A percentile compares a stretch with the other conserved stretches of the same genome.
These are phyloP conservation scores for Endogone sp. DNA, from an alignment of 192 early-diverging fungal species.

Conservation along the genomic window DNA sequence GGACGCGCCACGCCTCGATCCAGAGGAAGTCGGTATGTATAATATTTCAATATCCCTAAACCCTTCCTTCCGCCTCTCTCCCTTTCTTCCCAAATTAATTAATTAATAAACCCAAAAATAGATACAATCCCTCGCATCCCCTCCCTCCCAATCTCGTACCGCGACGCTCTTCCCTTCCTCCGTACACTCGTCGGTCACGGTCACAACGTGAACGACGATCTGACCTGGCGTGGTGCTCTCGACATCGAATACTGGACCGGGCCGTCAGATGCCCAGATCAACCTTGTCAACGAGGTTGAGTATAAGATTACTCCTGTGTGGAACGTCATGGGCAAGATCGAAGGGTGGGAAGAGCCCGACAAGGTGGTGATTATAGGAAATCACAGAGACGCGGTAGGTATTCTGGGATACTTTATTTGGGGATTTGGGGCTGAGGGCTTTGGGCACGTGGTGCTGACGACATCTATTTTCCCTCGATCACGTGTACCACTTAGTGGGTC, in stretches of 20 bases:
- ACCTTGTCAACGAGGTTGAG: slow-evolving; percentile 49
- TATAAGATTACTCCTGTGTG: slow-evolving; percentile 54
- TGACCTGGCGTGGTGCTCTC: neutral
- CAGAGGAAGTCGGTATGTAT: slow-evolving; percentile 21
- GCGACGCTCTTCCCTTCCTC: slow-evolving; percentile 58
- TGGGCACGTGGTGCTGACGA: no score
- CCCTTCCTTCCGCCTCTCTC: no score
- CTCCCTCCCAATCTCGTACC: slow-evolving; percentile 59
- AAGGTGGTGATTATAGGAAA: slow-evolving; percentile 42
- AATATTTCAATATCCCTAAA: no score
- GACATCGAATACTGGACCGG: slow-evolving; percentile 56
- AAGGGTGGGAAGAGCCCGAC: slow-evolving; percentile 52
- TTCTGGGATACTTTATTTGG: no score
- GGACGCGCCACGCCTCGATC: slow-evolving; percentile 47
- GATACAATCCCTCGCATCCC: slow-evolving; percentile 52
- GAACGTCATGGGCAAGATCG: slow-evolving; percentile 64
- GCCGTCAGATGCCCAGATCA: slow-evolving; percentile 45
- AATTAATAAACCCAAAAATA: no score
- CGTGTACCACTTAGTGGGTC: neutral
- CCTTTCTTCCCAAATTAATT: no score
- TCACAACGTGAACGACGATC: neutral
- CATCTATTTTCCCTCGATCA: neutral
- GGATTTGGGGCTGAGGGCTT: slow-evolving; percentile 52
- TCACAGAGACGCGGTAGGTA: slow-evolving; percentile 50
- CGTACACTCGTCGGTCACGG: slow-evolving; percentile 48